Evolutionary conservation across 2,329 filamentous ascomycete species (phyloP), one percentile per base, ranked within the genome.

Genomic region (Clarireedia paspali): DNA sequence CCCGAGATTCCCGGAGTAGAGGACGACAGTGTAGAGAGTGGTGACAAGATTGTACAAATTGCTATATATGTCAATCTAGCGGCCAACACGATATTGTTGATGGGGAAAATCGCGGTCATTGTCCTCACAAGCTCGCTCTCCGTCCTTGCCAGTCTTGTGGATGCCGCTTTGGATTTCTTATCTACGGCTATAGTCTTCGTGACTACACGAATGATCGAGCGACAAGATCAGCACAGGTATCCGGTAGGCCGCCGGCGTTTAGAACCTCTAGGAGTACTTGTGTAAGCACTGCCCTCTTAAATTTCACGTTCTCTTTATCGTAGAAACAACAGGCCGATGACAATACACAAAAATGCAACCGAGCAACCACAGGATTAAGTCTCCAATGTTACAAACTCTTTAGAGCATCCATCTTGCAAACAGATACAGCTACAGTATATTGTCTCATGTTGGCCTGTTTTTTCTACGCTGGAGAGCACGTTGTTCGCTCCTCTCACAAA

Each of bases 51-150:
- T 49, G 90, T 96, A 49, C 87, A 84, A n/a, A 67, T 94, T 20
- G 91, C 92, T 44, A 94, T 97, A 65, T 92, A 91, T 70, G 74
- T 83, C 64, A 84, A 84, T 58, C 75, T 84, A 6, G 66, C 78
- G n/a, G 80, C 81, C 40, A 84, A 84, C 61, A 74, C 82, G 42
- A 63, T 82, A 47, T 73, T 84, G 2, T 71, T 84, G 3, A 69
- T 73, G 9, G 79, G 77, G 4, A 84, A 84, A 64, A 73, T 78
- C 47, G 70, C 76, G 14, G 80, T 80, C 14, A 79, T 78, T 17
- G 70, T 78, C 42, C 76, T 74, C 60, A 82, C 80, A 2, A 76
- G 71, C 48, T 85, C 82, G 1, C 73, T 85, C 6, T 84, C 81
- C 1, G 72, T 85, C 17, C 77, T 84, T 36, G 82, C 82, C 10